Conservation (phyloP, 805 yeast species). For the Candida lessepsii region DNA sequence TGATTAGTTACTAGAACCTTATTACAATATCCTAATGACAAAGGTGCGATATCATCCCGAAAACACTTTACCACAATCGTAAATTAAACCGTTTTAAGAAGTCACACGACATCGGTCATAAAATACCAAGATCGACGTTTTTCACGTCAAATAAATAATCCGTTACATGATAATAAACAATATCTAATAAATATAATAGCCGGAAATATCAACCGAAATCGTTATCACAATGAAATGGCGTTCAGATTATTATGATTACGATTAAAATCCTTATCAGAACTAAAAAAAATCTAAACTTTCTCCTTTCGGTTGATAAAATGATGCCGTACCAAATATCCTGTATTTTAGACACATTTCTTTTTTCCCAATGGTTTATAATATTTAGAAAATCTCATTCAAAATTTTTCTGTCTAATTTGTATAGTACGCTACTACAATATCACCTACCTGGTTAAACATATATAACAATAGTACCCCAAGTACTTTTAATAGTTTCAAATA, state of each 20-base stretch:
- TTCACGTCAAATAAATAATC: slow-evolving; percentile 1
- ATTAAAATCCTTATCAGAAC: slow-evolving; percentile 1
- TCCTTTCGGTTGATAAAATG: slow-evolving; percentile 4
- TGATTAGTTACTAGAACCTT: too few relatives aligned
- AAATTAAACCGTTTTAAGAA: neutral
- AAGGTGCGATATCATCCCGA: too few relatives aligned
- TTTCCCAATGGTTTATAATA: slow-evolving; percentile 6
- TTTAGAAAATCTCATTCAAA: slow-evolving; percentile 4
- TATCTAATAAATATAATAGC: too few relatives aligned
- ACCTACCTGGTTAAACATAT: too few relatives aligned
- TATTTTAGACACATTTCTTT: slow-evolving; percentile 5
- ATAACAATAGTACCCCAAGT: too few relatives aligned
- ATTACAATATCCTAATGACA: too few relatives aligned
- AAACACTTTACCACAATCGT: neutral
- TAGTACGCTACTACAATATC: too few relatives aligned
- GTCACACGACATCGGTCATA: slow-evolving; percentile 1
- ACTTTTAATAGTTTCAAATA: too few relatives aligned
- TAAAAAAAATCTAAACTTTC: neutral
- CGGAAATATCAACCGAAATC: neutral
- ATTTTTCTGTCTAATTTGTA: too few relatives aligned
- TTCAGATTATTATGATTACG: neutral
- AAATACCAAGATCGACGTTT: neutral
- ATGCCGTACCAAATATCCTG: slow-evolving; percentile 11
- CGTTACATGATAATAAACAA: too few relatives aligned
- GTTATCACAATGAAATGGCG: neutral